These are phyloP conservation scores for Marsdenia floribunda DNA, from an alignment of 257 asterid genomes.

Conservation along the genomic window DNA sequence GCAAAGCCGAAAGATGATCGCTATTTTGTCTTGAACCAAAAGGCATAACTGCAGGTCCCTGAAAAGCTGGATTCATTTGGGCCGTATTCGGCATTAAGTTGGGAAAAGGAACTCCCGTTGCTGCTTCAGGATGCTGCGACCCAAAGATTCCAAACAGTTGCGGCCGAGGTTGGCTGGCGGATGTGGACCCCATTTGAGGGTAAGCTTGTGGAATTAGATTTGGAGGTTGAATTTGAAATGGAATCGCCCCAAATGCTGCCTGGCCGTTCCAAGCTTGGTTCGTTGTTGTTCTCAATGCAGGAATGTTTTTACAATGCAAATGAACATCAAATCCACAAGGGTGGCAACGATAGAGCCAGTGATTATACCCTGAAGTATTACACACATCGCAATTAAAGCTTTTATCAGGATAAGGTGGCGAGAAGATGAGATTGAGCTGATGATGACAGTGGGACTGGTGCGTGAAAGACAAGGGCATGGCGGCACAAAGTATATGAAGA, in stretches of 20 bases:
- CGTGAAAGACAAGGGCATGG: conserved; percentile 28
- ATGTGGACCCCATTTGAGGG: conserved; percentile 9
- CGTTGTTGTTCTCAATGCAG: not conserved
- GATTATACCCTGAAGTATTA: conserved; percentile 21
- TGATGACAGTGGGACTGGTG: conserved; percentile 32
- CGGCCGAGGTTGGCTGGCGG: conserved; percentile 15
- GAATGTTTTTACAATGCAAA: conserved; percentile 38
- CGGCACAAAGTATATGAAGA: conserved; percentile 46
- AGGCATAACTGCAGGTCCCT: conserved; percentile 3
- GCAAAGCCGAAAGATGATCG: conserved; percentile 11
- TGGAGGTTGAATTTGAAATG: not conserved
- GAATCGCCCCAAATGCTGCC: not conserved
- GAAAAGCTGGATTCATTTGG: conserved; percentile 18
- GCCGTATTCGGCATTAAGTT: conserved; percentile 3
- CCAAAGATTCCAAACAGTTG: not conserved
- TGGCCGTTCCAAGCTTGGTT: too few species aligned
- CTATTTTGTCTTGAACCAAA: conserved; percentile 12
- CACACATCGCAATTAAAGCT: conserved; percentile 46
- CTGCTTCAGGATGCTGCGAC: not conserved
- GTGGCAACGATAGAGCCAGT: conserved; percentile 55
- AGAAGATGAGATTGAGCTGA: conserved; percentile 35
- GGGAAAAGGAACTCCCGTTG: conserved; percentile 14
- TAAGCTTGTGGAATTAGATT: too few species aligned
- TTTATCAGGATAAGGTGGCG: conserved; percentile 31
- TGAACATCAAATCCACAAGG: conserved; percentile 55